Conservation (phyloP, 73 alveolate species). For the Blepharisma stoltei region DNA sequence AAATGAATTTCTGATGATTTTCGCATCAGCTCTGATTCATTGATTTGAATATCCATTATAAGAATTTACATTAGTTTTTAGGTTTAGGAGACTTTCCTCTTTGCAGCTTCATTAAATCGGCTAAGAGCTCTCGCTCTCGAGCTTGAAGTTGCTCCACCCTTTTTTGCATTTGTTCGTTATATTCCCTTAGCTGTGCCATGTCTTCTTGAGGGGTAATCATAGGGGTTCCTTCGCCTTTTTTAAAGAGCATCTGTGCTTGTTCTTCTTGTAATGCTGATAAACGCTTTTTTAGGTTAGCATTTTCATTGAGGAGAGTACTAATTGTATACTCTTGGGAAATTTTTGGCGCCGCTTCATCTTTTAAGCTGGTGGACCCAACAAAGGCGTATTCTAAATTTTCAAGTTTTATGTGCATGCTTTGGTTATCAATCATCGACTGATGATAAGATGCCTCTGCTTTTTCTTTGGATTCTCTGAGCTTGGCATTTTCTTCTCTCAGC, state of each 20-base stretch:
- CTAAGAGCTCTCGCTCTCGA: slow-evolving; percentile 90
- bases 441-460: slow-evolving; percentile 84
- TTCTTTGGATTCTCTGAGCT: slow-evolving; percentile 86
- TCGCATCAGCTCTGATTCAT: too few species aligned
- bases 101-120: slow-evolving; percentile 63
- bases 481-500: slow-evolving; percentile 88
- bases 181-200: neutral
- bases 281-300: slow-evolving; percentile 85
- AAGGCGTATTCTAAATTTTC: slow-evolving; percentile 86
- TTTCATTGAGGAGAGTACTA: slow-evolving; percentile 88
- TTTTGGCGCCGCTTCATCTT: slow-evolving; percentile 69
- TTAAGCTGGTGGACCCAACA: slow-evolving; percentile 88
- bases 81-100: slow-evolving; percentile 27
- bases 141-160: slow-evolving; percentile 88
- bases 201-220: slow-evolving; percentile 59
- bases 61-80: neutral
- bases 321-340: slow-evolving; percentile 85
- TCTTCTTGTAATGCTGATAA: slow-evolving; percentile 65
- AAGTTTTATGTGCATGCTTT: slow-evolving; percentile 80
- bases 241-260: slow-evolving; percentile 52
- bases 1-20: too few species aligned
- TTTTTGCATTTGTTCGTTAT: slow-evolving; percentile 38
- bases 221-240: slow-evolving; percentile 68
- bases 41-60: too few species aligned
- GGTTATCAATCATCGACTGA: slow-evolving; percentile 88